Percentiles rank a stretch among this genome's conserved stretches.
Evolutionary conservation across 129 eudicot genomes (phyloP).

Genomic region (Artemisia argyi): DNA sequence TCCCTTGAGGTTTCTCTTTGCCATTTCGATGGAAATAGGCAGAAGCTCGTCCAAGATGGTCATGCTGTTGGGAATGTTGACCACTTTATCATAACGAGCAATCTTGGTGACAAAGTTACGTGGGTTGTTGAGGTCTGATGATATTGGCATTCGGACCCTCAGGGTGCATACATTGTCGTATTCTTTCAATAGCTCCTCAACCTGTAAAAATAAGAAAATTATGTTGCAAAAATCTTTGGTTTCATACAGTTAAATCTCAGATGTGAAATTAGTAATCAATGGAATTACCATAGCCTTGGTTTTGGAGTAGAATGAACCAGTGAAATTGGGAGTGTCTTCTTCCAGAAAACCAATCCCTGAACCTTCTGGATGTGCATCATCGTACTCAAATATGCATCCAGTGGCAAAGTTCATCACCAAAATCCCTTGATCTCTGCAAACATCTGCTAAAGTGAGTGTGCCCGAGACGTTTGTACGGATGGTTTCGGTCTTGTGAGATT

Average conservation of each 20-base stretch:
- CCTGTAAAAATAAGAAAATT: slow-evolving; percentile 27
- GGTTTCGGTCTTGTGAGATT: background rate
- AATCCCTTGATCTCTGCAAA: no score
- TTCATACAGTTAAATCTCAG: no score
- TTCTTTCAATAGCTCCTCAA: slow-evolving; percentile 81
- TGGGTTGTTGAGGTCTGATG: slow-evolving; percentile 95
- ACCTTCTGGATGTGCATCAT: no score
- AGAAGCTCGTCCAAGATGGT: slow-evolving; percentile 89
- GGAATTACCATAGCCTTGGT: no score
- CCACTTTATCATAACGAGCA: slow-evolving; percentile 72
- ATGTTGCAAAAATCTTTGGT: no score
- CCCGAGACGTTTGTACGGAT: background rate
- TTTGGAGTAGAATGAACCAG: no score
- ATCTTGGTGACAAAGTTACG: slow-evolving; percentile 93
- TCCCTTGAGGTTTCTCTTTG: slow-evolving; percentile 79
- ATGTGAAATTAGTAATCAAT: no score
- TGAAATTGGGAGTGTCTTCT: no score
- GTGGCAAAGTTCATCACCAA: no score
- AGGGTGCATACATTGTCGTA: slow-evolving; percentile 95
- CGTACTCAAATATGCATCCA: no score
- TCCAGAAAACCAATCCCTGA: no score
- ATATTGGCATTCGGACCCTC: slow-evolving; percentile 90
- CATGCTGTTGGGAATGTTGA: slow-evolving; percentile 97
- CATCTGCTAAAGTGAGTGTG: no score
- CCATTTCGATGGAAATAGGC: slow-evolving; percentile 98